These are phyloP conservation scores for Suillus plorans DNA, from an alignment of 768 basidiomycete species.

Conservation along the genomic window DNA sequence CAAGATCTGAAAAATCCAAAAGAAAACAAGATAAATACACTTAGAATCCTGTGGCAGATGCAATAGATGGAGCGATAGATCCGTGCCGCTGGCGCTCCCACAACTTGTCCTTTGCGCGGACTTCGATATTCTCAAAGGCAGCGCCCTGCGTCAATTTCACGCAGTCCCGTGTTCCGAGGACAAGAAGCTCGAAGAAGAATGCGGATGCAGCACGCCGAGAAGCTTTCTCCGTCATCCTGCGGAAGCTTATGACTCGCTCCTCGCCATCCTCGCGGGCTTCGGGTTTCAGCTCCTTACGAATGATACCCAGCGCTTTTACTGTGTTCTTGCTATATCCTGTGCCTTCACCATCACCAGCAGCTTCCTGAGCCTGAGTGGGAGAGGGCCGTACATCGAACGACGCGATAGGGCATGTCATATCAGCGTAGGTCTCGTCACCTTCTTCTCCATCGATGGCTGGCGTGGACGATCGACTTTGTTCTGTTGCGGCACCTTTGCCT, in stretches of 20 bases:
- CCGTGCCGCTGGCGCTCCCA: constrained; percentile 69
- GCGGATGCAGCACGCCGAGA: constrained; percentile 89
- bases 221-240: constrained; percentile 77
- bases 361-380: constrained; percentile 51
- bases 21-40: constrained; percentile 3
- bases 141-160: constrained; percentile 73
- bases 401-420: constrained; percentile 75
- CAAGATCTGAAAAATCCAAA: constrained; percentile 1
- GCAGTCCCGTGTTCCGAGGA: constrained; percentile 91
- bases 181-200: constrained; percentile 97
- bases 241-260: constrained; percentile 75
- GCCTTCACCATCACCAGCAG: constrained; percentile 48
- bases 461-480: constrained; percentile 64
- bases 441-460: constrained; percentile 64
- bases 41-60: constrained; percentile 42
- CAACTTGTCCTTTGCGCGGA: constrained; percentile 78
- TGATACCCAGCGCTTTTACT: constrained; percentile 73
- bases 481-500: constrained; percentile 52
- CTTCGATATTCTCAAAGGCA: constrained; percentile 84
- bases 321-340: constrained; percentile 90
- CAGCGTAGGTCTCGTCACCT: constrained; percentile 65
- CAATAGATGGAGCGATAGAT: constrained; percentile 44
- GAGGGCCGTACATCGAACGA: constrained; percentile 69
- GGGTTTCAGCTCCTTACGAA: constrained; percentile 71
- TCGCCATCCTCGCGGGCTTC: constrained; percentile 42